Percentiles rank a stretch among this genome's conserved stretches.
Evolutionary conservation across 1,284 basidiomycete species (phyloP).

Genomic region (Fomitopsis palustris): DNA sequence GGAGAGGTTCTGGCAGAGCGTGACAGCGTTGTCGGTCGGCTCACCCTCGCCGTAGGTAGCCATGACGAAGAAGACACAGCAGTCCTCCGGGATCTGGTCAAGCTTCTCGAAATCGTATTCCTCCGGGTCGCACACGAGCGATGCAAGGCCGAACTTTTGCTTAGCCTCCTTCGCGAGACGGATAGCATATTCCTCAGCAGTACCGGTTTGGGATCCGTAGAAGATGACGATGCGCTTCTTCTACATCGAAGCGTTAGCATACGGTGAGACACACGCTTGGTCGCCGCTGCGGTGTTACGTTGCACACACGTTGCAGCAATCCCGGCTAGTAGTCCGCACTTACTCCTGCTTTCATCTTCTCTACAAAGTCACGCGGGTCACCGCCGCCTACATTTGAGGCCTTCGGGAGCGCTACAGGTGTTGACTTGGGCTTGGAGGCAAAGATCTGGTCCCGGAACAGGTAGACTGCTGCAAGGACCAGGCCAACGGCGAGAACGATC

Average conservation of each 20-base stretch:
- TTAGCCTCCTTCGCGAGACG: conserved; percentile 94
- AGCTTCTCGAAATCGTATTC: conserved; percentile 98
- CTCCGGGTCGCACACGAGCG: conserved; percentile 93
- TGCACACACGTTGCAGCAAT: not conserved
- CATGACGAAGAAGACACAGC: conserved; percentile 90
- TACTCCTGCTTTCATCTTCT: conserved; percentile 87
- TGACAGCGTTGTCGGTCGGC: conserved; percentile 97
- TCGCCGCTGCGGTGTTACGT: not conserved
- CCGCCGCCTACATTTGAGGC: conserved; percentile 48
- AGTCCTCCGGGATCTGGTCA: conserved; percentile 85
- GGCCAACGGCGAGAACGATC: conserved; percentile 64
- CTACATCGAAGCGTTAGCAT: conserved; percentile 37
- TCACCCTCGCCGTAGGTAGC: conserved; percentile 99
- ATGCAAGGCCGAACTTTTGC: conserved; percentile 88
- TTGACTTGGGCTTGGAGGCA: conserved; percentile 54
- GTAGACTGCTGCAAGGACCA: conserved; percentile 69
- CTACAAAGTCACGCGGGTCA: conserved; percentile 86
- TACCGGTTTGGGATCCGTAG: conserved; percentile 96
- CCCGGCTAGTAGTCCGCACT: conserved; percentile 31
- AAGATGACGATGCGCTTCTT: conserved; percentile 95
- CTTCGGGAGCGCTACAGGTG: conserved; percentile 44
- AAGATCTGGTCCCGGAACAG: conserved; percentile 79
- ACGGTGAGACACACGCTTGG: conserved; percentile 5
- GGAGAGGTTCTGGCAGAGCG: conserved; percentile 88
- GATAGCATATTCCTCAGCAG: conserved; percentile 94